Conservation (phyloP, 495 filamentous ascomycete species). For the Acidomyces sp. region DNA sequence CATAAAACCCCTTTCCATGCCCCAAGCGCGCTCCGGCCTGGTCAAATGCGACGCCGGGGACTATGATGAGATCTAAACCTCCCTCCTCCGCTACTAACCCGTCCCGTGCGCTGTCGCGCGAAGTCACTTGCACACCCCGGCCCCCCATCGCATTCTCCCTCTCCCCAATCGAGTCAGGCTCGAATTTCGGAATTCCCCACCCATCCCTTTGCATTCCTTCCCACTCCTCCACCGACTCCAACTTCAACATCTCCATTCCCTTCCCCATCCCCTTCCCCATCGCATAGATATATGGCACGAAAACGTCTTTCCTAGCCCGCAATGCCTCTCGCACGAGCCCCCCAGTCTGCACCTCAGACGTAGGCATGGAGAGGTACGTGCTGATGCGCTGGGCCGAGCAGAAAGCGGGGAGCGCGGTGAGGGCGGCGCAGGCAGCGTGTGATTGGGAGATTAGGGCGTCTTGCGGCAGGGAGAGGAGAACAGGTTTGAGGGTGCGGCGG, state of each 20-base stretch:
- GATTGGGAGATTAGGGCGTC: conserved; percentile 9
- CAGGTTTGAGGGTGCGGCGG: conserved; percentile 10
- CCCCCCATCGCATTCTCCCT: conserved; percentile 60
- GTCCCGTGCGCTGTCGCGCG: conserved; percentile 4
- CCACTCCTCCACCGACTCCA: conserved; percentile 61
- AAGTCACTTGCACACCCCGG: conserved; percentile 23
- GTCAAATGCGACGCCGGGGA: conserved; percentile 94
- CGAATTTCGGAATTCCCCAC: conserved; percentile 86
- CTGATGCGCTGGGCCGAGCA: conserved; percentile 58
- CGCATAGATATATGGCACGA: conserved; percentile 72
- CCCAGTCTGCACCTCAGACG: conserved; percentile 68
- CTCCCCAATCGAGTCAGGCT: conserved; percentile 42
- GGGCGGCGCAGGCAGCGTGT: background rate
- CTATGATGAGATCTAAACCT: conserved; percentile 69
- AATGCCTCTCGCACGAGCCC: conserved; percentile 71
- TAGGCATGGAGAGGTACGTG: conserved; percentile 86
- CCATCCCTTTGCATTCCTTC: conserved; percentile 57
- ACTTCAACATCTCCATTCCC: conserved; percentile 86
- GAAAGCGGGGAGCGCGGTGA: conserved; percentile 55
- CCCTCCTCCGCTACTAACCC: conserved; percentile 24
- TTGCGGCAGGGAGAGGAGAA: conserved; percentile 1
- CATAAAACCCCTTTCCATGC: conserved; percentile 96
- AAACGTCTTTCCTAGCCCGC: conserved; percentile 63
- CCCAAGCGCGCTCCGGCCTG: conserved; percentile 60
- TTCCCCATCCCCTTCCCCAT: conserved; percentile 14